Evolutionary conservation across 208 protist species (phyloP), one percentile per base, ranked within the genome.

Genomic region (Acanthamoeba lenticulata): DNA sequence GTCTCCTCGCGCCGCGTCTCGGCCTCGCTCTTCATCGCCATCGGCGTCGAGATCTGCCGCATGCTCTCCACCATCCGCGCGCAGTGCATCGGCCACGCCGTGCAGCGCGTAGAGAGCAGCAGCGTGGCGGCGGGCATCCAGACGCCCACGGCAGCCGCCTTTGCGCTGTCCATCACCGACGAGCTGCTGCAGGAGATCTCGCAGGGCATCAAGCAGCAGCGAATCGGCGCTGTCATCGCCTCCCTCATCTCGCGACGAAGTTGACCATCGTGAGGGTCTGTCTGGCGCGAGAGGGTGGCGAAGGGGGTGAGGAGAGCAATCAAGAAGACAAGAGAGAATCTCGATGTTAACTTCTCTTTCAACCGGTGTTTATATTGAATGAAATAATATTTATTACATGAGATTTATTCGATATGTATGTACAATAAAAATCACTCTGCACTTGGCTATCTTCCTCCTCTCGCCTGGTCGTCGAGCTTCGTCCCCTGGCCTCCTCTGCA

Each of bases 131-230:
- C 40, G n/a, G 77, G 47, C 7, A 88, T 88, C 38, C 77, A 88
- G 42, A 88, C 77, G 13, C 77, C 77, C 6, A 57, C 42, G 2
- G 77, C 77, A 7, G 42, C 77, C n/a, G 77, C 77, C 24, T 88
- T 88, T 21, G 34, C 44, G 21, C 77, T 88, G 42, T 34, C 77
- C 34, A 88, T 88, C 77, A 60, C 40, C n/a, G 77, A 47, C 52
- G 77, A 88, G 77, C 47, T 88, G 40, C 29, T 88, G 34, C 34
- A 57, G 15, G 36, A 88, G 77, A 88, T 88, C 5, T 47, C 77
- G 13, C 29, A 13, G 13, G 77, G 77, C 77, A 88, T 88, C 47
- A 88, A 88, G 77, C 77, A 88, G 21, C 77, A 88, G 36, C 44
- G 52, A 21, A 9, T 88, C 36, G 77, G 52, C 47, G 5, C 47